phyloP scores from a whole-genome alignment of 2,329 filamentous ascomycete genomes.

The Xylariaceae sp. region DNA sequence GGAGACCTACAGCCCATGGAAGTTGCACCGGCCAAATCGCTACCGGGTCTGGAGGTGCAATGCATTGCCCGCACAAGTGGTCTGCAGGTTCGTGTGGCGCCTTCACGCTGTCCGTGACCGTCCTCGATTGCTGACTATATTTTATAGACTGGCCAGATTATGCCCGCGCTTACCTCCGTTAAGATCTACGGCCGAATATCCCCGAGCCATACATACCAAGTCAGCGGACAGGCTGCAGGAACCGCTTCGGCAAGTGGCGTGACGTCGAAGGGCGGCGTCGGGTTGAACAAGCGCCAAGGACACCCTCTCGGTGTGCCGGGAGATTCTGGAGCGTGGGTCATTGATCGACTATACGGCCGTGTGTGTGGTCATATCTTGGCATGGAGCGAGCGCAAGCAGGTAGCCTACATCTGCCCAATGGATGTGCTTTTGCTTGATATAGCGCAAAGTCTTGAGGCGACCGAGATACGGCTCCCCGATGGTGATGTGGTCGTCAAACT shows the following conservation, averaged over 20 bases:
- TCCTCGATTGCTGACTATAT: not conserved
- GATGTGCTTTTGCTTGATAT: constrained; percentile 85
- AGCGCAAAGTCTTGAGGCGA: constrained; percentile 67
- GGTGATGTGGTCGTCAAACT: not conserved
- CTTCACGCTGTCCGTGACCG: not conserved
- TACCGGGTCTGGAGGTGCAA: constrained; percentile 77
- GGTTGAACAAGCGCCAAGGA: not conserved
- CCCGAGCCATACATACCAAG: constrained; percentile 68
- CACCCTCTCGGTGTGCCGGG: constrained; percentile 67
- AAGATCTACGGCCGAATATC: constrained; percentile 82
- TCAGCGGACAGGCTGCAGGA: constrained; percentile 37
- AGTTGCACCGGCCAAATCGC: constrained; percentile 53
- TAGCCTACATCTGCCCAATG: constrained; percentile 95
- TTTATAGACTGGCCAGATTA: constrained; percentile 64
- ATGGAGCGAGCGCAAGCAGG: constrained; percentile 73
- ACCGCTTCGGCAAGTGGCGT: constrained; percentile 14
- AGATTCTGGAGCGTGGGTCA: constrained; percentile 90
- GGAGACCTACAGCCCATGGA: constrained; percentile 47
- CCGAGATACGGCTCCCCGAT: constrained; percentile 68
- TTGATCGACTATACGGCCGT: constrained; percentile 72
- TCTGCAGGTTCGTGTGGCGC: constrained; percentile 39
- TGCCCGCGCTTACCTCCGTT: constrained; percentile 74
- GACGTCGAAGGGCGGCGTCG: not conserved
- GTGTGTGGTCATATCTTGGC: constrained; percentile 89
- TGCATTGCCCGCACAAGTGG: constrained; percentile 87